Evolutionary conservation across 2,329 filamentous ascomycete species (phyloP).

Genomic region (Ophiostoma novo-ulmi): DNA sequence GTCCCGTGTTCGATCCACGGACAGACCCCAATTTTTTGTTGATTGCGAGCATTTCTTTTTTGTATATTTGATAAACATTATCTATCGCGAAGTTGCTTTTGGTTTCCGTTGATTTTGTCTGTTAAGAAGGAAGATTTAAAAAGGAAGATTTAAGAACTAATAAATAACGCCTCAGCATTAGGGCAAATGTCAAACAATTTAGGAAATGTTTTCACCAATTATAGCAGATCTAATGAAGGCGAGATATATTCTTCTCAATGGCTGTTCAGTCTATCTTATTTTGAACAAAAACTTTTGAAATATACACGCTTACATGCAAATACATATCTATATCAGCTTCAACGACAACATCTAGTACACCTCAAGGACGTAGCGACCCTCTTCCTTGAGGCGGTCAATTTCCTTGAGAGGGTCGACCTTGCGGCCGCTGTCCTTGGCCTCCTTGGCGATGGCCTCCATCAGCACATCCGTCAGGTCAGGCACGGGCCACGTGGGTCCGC

Average conservation of each 20-base stretch:
- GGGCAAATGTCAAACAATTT: no score
- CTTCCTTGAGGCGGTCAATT: constrained; percentile 97
- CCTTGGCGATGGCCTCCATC: constrained; percentile 79
- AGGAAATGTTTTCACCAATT: neutral
- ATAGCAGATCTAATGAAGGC: neutral
- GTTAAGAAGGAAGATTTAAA: no score
- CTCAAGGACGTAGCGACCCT: constrained; percentile 88
- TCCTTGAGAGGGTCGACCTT: constrained; percentile 84
- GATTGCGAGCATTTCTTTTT: neutral
- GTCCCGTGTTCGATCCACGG: constrained; percentile 16
- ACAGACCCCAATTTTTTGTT: constrained; percentile 2
- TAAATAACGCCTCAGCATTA: no score
- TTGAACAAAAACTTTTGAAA: neutral
- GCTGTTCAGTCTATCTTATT: constrained; percentile 1
- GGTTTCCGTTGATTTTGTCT: neutral
- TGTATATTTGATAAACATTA: neutral
- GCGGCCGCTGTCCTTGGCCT: constrained; percentile 64
- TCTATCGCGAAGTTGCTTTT: neutral
- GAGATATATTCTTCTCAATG: neutral
- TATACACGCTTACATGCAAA: neutral
- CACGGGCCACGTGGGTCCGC: constrained; percentile 96
- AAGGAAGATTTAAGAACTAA: no score
- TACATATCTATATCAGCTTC: neutral
- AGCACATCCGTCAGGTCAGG: constrained; percentile 92
- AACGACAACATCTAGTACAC: constrained; percentile 64